Conservation (phyloP, 2,329 filamentous ascomycete genomes). For the Exophiala oligosperma region DNA sequence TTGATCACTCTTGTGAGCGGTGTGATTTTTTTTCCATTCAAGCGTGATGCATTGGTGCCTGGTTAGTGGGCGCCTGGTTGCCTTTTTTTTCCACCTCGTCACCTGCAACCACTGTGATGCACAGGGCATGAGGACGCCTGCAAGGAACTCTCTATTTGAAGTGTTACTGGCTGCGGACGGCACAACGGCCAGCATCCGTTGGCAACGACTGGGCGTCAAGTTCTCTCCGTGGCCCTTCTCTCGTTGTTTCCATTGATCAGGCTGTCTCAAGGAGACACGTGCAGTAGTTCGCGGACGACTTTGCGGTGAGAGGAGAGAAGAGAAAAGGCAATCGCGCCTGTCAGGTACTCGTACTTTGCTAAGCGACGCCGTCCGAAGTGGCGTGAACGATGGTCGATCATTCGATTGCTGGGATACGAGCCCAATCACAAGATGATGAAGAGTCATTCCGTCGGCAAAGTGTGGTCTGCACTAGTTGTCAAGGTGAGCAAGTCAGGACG, state of each 20-base stretch:
- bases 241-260: too few species aligned
- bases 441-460: too few species aligned
- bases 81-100: not conserved
- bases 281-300: not conserved
- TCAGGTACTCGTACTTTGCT: not conserved
- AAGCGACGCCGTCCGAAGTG: too few species aligned
- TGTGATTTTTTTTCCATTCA: constrained; percentile 2
- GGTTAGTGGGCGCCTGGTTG: constrained; percentile 6
- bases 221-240: not conserved
- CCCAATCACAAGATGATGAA: too few species aligned
- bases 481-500: too few species aligned
- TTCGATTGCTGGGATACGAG: not conserved
- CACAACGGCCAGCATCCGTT: too few species aligned
- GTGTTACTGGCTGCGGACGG: not conserved
- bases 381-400: too few species aligned
- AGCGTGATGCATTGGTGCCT: constrained; percentile 11
- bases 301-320: not conserved
- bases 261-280: not conserved
- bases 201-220: not conserved
- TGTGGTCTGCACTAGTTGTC: too few species aligned
- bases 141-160: not conserved
- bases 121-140: not conserved
- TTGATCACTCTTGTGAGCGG: not conserved
- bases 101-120: too few species aligned
- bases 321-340: not conserved